A percentile compares a stretch with the other conserved stretches of the same genome.
phyloP scores from a whole-genome alignment of 176 grass and related monocot species.

The sorghum (Sorghum bicolor) region Sorghum_bicolor_NCBIv3 NC_012870.2:23071501-23072000 shows the following conservation, averaged over 20 bases:
- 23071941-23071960: neutral
- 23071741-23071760: neutral
- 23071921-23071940: neutral
- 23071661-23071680: neutral
- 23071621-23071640: neutral
- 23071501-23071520: slow-evolving; percentile 2
- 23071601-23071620: slow-evolving; percentile 51
- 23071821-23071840: neutral
- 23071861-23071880: slow-evolving; percentile 16
- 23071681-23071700: neutral
- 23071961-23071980: neutral
- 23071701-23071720: neutral
- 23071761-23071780: neutral
- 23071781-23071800: slow-evolving; percentile 28
- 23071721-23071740: neutral
- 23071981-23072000: neutral
- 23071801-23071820: neutral
- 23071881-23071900: neutral
- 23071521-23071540: slow-evolving; percentile 36
- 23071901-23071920: neutral
- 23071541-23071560: slow-evolving; percentile 41
- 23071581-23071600: slow-evolving; percentile 55
- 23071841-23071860: neutral
- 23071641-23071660: neutral
- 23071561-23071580: slow-evolving; percentile 23